phyloP scores from a whole-genome alignment of 306 rosid genomes.

The Cyamopsis tetragonoloba region DNA sequence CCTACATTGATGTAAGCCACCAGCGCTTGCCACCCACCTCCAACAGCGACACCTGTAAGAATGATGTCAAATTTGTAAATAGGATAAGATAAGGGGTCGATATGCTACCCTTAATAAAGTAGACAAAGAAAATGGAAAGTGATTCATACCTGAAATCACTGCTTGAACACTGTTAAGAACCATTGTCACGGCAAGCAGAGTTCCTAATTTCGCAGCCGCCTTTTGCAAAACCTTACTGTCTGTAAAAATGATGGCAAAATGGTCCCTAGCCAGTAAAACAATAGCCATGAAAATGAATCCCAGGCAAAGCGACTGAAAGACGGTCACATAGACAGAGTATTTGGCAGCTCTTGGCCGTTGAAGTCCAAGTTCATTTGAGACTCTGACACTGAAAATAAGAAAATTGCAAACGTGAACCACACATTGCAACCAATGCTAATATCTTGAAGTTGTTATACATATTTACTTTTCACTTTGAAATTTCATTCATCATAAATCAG shows the following conservation, averaged over 20 bases:
- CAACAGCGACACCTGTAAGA: slow-evolving; percentile 79
- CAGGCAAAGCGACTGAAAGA: slow-evolving; percentile 60
- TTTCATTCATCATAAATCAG: slow-evolving; percentile 8
- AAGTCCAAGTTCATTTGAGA: slow-evolving; percentile 58
- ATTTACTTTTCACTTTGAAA: neutral
- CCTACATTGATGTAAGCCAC: slow-evolving; percentile 85
- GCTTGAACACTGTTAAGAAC: slow-evolving; percentile 86
- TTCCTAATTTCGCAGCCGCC: slow-evolving; percentile 57
- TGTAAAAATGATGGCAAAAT: slow-evolving; percentile 61
- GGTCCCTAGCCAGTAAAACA: slow-evolving; percentile 46
- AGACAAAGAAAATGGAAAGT: neutral
- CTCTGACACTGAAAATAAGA: slow-evolving; percentile 36
- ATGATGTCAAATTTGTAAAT: neutral
- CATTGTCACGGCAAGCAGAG: slow-evolving; percentile 71
- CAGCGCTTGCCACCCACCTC: slow-evolving; percentile 90
- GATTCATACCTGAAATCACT: slow-evolving; percentile 65
- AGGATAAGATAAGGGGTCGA: neutral
- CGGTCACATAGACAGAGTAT: slow-evolving; percentile 63
- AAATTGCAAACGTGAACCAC: slow-evolving; percentile 13
- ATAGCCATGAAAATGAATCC: slow-evolving; percentile 55
- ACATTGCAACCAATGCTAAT: neutral
- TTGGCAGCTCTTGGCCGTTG: slow-evolving; percentile 78
- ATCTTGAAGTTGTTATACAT: neutral
- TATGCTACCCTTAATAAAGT: neutral
- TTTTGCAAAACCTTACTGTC: slow-evolving; percentile 40